Conservation (phyloP, 2,329 filamentous ascomycete species). For the Huntiella abstrusa region DNA sequence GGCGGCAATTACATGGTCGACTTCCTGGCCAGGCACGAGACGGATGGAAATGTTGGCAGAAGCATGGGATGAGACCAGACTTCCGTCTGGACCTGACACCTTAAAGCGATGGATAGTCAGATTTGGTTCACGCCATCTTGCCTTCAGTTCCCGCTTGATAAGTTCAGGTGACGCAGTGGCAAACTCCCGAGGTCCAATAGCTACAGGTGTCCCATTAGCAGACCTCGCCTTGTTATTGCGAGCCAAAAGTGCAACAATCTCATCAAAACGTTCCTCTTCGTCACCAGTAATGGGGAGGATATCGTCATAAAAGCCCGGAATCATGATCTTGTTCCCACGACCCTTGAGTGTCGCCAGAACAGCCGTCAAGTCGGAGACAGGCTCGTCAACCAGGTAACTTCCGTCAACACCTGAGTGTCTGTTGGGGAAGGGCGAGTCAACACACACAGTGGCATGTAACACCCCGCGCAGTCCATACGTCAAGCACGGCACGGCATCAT, state of each 20-base stretch:
- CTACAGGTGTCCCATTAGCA: background rate
- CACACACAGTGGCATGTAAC: conserved; percentile 75
- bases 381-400: conserved; percentile 74
- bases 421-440: conserved; percentile 73
- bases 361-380: conserved; percentile 74
- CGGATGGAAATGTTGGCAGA: conserved; percentile 78
- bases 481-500: conserved; percentile 85
- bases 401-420: conserved; percentile 95
- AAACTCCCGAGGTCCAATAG: background rate
- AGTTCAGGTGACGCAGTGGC: background rate
- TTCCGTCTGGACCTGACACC: conserved; percentile 78
- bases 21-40: conserved; percentile 82
- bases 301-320: conserved; percentile 76
- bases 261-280: conserved; percentile 65
- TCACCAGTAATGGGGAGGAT: conserved; percentile 56
- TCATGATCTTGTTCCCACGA: conserved; percentile 57
- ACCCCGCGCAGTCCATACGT: conserved; percentile 90
- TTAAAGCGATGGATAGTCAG: conserved; percentile 87
- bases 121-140: conserved; percentile 86
- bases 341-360: conserved; percentile 70
- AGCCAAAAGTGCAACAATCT: conserved; percentile 62
- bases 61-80: conserved; percentile 76
- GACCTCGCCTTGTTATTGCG: conserved; percentile 22
- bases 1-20: conserved; percentile 51
- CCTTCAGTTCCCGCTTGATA: conserved; percentile 72